A percentile compares a stretch with the other conserved stretches of the same genome.
These are phyloP conservation scores for Daldinia childiae DNA, from an alignment of 495 filamentous ascomycete genomes.

Conservation along the genomic window DNA sequence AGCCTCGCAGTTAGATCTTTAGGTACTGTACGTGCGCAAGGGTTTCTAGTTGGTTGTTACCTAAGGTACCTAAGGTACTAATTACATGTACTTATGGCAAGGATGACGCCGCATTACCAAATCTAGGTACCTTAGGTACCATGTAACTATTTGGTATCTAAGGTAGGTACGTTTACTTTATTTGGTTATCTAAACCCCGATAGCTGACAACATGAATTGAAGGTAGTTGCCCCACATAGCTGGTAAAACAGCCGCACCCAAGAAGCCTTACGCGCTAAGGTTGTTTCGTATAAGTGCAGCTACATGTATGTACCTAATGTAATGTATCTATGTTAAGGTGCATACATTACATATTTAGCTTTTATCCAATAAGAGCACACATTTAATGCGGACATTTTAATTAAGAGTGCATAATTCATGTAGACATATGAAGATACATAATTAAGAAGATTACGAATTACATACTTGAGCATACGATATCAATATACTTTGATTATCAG, in stretches of 20 bases:
- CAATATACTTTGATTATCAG: neutral
- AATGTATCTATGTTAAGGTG: too few relatives aligned
- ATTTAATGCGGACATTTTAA: neutral
- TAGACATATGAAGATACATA: neutral
- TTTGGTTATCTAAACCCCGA: conserved; percentile 10
- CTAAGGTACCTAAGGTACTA: neutral
- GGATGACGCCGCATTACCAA: conserved; percentile 35
- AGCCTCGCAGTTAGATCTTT: conserved; percentile 20
- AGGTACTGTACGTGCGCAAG: conserved; percentile 13
- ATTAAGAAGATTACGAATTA: too few relatives aligned
- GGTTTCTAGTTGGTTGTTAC: neutral
- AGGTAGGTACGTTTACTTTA: neutral
- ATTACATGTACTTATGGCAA: conserved; percentile 4
- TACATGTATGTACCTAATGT: neutral
- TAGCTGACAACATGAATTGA: neutral
- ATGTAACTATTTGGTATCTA: too few relatives aligned
- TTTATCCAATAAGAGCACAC: neutral
- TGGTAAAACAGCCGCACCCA: neutral
- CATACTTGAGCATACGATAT: neutral
- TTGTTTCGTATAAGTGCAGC: neutral
- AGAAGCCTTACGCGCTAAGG: neutral
- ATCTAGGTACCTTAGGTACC: too few relatives aligned
- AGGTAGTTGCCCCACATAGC: neutral
- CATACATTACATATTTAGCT: neutral
- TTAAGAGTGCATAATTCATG: neutral